These are phyloP conservation scores for Saccharomycodes ludwigii DNA, from an alignment of 805 yeast genomes.

Conservation along the genomic window DNA sequence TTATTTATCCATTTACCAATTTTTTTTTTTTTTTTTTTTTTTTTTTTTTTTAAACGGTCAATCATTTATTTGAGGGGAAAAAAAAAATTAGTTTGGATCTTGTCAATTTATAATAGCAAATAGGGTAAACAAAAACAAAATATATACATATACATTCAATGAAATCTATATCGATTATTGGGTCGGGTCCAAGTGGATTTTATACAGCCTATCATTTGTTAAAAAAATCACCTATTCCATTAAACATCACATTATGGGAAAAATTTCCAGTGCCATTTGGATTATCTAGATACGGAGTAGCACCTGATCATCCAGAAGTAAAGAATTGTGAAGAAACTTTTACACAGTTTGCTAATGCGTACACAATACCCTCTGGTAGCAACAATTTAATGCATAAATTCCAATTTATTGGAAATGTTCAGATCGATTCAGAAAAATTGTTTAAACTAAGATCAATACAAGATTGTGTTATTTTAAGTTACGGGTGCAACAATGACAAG, in stretches of 20 bases:
- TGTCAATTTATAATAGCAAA: too few relatives aligned
- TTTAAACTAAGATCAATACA: conserved; percentile 39
- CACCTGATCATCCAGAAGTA: conserved; percentile 98
- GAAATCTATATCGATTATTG: conserved; percentile 56
- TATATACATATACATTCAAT: too few relatives aligned
- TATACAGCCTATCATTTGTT: conserved; percentile 72
- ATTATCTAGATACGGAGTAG: conserved; percentile 87
- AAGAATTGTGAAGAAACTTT: conserved; percentile 68
- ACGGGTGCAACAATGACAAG: conserved; percentile 64
- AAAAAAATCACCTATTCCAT: conserved; percentile 29
- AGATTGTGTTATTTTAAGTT: conserved; percentile 66
- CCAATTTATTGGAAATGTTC: conserved; percentile 59
- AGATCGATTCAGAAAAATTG: conserved; percentile 50
- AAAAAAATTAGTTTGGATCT: too few relatives aligned
- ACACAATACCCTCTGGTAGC: conserved; percentile 10
- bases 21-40: too few relatives aligned
- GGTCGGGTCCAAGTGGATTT: conserved; percentile 95
- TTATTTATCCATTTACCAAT: too few relatives aligned
- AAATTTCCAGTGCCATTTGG: conserved; percentile 86
- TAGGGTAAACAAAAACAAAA: too few relatives aligned
- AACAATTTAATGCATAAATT: conserved; percentile 24
- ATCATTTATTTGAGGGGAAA: too few relatives aligned
- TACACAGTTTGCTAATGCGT: conserved; percentile 31
- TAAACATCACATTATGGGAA: conserved; percentile 67
- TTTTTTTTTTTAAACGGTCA: too few relatives aligned